These are phyloP conservation scores for Moesziomyces globuligerus DNA, from an alignment of 1,284 basidiomycete genomes.

Conservation along the genomic window DNA sequence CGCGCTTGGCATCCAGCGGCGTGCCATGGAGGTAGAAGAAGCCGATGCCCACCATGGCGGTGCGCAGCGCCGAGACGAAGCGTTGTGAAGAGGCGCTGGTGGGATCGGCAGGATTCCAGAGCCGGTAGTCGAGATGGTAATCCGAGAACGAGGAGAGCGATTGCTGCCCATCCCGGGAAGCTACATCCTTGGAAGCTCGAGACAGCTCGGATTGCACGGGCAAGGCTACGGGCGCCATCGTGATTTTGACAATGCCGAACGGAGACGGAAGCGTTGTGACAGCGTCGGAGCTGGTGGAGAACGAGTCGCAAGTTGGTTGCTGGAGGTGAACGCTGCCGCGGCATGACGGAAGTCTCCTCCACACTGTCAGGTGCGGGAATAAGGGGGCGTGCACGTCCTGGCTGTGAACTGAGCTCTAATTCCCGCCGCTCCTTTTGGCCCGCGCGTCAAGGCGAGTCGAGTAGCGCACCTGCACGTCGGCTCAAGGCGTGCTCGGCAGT, in stretches of 20 bases:
- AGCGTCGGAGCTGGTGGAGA: too few species aligned
- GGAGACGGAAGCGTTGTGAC: too few species aligned
- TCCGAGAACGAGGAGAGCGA: conserved; percentile 31
- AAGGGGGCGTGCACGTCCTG: not conserved
- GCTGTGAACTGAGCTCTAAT: not conserved
- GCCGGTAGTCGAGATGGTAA: conserved; percentile 40
- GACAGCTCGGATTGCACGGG: not conserved
- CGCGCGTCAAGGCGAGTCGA: conserved; percentile 10
- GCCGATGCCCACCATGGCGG: conserved; percentile 49
- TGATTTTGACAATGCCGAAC: too few species aligned
- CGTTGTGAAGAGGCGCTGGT: conserved; percentile 12
- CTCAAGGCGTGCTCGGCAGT: conserved; percentile 29
- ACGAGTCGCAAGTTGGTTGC: not conserved
- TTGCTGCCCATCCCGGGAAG: conserved; percentile 6
- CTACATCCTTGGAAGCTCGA: not conserved
- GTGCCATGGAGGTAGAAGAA: conserved; percentile 58
- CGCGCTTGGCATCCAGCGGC: conserved; percentile 30
- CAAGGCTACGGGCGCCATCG: conserved; percentile 17
- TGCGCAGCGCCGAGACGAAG: conserved; percentile 42
- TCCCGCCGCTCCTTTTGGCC: not conserved
- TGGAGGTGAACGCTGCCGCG: too few species aligned
- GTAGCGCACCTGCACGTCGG: conserved; percentile 7
- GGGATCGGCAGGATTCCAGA: conserved; percentile 22
- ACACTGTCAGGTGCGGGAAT: too few species aligned
- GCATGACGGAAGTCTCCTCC: too few species aligned